These are phyloP conservation scores for Cladochytrium replicatum DNA, from an alignment of 192 early-diverging fungal genomes.

Conservation along the genomic window DNA sequence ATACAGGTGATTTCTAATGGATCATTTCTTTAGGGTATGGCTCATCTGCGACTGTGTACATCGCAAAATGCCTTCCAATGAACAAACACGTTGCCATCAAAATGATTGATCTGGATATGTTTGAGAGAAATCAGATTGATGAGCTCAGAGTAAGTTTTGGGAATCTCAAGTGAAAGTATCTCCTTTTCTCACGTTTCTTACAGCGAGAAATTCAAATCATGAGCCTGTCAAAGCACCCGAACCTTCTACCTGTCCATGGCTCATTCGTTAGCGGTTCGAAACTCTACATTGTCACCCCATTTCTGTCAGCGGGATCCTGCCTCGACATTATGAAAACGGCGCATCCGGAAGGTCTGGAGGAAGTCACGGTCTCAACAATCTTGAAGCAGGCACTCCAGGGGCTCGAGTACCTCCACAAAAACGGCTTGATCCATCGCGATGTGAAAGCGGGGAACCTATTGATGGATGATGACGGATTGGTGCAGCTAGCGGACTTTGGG, in stretches of 20 bases:
- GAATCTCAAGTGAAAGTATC: background rate
- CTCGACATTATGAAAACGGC: conserved; percentile 86
- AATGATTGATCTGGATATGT: conserved; percentile 81
- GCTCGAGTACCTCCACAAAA: conserved; percentile 54
- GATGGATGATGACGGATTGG: conserved; percentile 46
- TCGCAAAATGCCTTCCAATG: conserved; percentile 62
- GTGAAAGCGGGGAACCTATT: conserved; percentile 61
- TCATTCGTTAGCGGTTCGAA: conserved; percentile 74
- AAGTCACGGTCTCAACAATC: conserved; percentile 66
- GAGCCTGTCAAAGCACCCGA: conserved; percentile 77
- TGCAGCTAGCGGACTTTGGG: conserved; percentile 58
- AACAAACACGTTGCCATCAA: conserved; percentile 66
- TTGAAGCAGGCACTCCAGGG: conserved; percentile 62
- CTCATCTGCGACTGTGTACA: conserved; percentile 76
- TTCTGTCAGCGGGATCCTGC: conserved; percentile 58
- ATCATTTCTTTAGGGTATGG: conserved; percentile 54
- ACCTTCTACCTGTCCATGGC: conserved; percentile 71
- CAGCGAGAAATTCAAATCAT: conserved; percentile 78
- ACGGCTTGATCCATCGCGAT: conserved; percentile 58
- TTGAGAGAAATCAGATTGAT: conserved; percentile 86
- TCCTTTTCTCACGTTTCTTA: background rate
- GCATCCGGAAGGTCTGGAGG: conserved; percentile 74
- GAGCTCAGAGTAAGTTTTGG: conserved; percentile 58
- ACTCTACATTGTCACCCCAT: conserved; percentile 79
- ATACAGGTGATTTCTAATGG: background rate